Conservation (phyloP, 441 rosid genomes). For the Euphorbia schlechtendalii region DNA sequence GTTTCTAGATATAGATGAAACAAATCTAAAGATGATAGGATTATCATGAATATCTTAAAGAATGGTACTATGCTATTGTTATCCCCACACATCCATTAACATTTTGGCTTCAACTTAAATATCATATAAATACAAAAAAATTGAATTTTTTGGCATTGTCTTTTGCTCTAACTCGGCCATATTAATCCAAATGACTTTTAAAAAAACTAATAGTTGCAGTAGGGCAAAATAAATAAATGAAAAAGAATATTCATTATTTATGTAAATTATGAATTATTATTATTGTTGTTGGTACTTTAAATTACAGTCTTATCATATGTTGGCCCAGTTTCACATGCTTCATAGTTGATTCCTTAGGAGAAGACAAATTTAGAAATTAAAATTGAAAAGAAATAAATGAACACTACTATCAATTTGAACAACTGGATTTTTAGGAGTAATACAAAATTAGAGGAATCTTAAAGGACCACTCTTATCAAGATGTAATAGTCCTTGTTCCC, state of each 20-base stretch:
- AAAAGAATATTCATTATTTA: too few relatives aligned
- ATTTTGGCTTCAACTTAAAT: too few relatives aligned
- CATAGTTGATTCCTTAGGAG: not conserved
- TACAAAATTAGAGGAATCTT: constrained; percentile 7
- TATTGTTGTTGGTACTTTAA: not conserved
- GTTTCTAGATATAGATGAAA: too few relatives aligned
- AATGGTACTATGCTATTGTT: too few relatives aligned
- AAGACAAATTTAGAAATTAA: not conserved
- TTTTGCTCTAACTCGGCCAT: not conserved
- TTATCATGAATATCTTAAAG: too few relatives aligned
- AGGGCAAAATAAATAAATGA: not conserved
- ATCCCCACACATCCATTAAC: not conserved
- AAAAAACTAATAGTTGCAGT: not conserved
- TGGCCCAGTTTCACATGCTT: not conserved
- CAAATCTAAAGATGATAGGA: not conserved
- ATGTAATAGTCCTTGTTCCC: not conserved
- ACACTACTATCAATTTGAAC: not conserved
- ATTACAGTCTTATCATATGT: not conserved
- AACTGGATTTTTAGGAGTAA: not conserved
- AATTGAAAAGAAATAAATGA: not conserved
- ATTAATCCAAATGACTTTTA: not conserved
- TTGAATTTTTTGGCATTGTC: not conserved
- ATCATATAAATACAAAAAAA: not conserved
- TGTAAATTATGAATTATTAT: too few relatives aligned
- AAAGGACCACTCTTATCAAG: constrained; percentile 4